These are phyloP conservation scores for Corylus americana DNA, from an alignment of 306 rosid species.

Conservation along the genomic window DNA sequence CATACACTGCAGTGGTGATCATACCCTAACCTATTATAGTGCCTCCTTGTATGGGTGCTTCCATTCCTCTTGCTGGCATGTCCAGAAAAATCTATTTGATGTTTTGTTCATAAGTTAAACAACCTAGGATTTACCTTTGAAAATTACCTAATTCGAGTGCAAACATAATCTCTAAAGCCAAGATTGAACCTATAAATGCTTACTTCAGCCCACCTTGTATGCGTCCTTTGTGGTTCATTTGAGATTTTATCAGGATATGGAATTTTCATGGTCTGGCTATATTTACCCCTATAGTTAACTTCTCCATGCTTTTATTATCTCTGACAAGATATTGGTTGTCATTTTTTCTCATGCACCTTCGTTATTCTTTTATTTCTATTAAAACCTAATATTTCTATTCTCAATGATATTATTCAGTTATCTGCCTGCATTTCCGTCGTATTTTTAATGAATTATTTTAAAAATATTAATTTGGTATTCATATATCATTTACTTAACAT, in stretches of 20 bases:
- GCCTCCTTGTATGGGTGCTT: neutral
- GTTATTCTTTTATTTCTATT: neutral
- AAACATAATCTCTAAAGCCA: neutral
- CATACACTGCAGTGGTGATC: neutral
- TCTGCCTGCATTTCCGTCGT: too few relatives aligned
- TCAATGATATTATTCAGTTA: too few relatives aligned
- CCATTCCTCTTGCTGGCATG: neutral
- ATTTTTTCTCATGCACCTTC: neutral
- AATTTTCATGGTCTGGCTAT: neutral
- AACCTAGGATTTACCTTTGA: neutral
- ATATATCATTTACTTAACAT: neutral
- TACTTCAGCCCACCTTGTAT: neutral
- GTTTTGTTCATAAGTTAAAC: neutral
- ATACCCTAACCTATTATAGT: neutral
- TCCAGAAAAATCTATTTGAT: neutral
- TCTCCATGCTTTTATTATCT: neutral
- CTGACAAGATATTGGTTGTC: neutral
- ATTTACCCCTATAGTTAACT: neutral
- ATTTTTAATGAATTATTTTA: neutral
- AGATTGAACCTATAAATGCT: neutral
- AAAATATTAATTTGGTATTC: neutral
- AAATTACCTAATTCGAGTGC: neutral
- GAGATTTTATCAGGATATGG: neutral
- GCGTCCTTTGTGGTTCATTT: neutral
- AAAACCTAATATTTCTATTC: neutral